A percentile compares a stretch with the other conserved stretches of the same genome.
These are phyloP conservation scores for Tympanopsis confertula DNA, from an alignment of 2,329 filamentous ascomycete species.

Conservation along the genomic window DNA sequence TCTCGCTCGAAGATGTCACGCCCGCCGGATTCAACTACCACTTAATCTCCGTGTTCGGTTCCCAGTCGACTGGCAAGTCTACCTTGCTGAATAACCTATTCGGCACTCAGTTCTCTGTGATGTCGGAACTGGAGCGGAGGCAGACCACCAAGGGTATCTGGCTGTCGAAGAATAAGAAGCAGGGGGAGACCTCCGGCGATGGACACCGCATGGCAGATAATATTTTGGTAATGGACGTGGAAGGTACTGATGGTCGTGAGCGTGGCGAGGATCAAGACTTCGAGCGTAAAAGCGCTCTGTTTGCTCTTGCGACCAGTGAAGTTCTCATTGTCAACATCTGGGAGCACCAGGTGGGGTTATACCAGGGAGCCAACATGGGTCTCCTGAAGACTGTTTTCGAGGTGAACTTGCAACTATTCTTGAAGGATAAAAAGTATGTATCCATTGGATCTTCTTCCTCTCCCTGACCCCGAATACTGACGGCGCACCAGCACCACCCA, in stretches of 20 bases:
- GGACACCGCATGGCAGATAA: constrained; percentile 74
- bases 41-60: constrained; percentile 96
- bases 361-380: constrained; percentile 98
- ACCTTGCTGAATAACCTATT: constrained; percentile 94
- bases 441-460: neutral
- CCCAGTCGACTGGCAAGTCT: constrained; percentile 96
- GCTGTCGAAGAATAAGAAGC: constrained; percentile 92
- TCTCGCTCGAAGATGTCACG: constrained; percentile 67
- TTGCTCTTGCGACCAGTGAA: constrained; percentile 93
- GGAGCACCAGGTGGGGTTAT: constrained; percentile 96
- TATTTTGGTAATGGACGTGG: constrained; percentile 98
- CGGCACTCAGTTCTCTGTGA: constrained; percentile 90
- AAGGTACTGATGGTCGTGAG: constrained; percentile 92
- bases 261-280: constrained; percentile 97
- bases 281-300: constrained; percentile 93
- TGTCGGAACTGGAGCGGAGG: constrained; percentile 85
- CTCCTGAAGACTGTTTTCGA: constrained; percentile 97
- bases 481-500: constrained; percentile 56
- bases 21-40: constrained; percentile 97
- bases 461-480: neutral
- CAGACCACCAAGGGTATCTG: constrained; percentile 99
- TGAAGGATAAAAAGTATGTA: constrained; percentile 82
- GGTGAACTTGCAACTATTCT: constrained; percentile 91
- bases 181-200: constrained; percentile 17
- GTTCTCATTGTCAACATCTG: constrained; percentile 98